Base-by-base conservation (phyloP, 441 rosid species). In the Mallotus repandus region DNA sequence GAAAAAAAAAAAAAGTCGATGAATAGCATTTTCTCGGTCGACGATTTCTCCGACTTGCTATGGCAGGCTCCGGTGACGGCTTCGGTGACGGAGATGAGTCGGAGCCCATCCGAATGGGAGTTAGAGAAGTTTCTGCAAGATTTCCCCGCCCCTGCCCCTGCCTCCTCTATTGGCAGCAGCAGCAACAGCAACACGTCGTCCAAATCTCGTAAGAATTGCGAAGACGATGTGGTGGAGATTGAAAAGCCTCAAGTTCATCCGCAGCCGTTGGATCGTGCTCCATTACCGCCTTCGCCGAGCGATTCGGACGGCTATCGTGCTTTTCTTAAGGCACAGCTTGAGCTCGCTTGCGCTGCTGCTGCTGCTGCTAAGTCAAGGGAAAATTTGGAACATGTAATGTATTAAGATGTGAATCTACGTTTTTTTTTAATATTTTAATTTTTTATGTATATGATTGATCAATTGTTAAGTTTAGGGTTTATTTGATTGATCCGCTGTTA, bases 321-420 rank as follows among this genome's bases (percentile, higher is more conserved):
- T 72, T 53, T 82, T 77, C 98, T 95, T 68, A 87, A 87, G 82
- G 81, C 70, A 59, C 85, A 82, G 80, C 96, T 92, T 66, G 86
- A 93, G 68, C 83, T 81, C 9, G 92, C 90, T 67, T 89, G 96
- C 68, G 91, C 96, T 68, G 94, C 86, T 59, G 92, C 80, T n/a
- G 86, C 86, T 63, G 92, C 80, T n/a, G 86, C 90, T 80, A 89
- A 80, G 60, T 45, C 73, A 72, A 74, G 81, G 82, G 99, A 92
- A 82, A 74, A 18, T 61, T 38, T 56, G 29, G 3, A 22, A 16
- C 13, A 15, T 53, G 9, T 41, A 61, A 25, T n/a, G 10, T 15
- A 19, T 43, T 43, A 43, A 9, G 46, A 43, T 43, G 46, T 9
- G 46, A 43, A 43, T 43, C 46, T 43, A 43, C 46, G 46, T n/a